phyloP scores from a whole-genome alignment of 306 rosid genomes.

The Trifolium fragiferum region DNA sequence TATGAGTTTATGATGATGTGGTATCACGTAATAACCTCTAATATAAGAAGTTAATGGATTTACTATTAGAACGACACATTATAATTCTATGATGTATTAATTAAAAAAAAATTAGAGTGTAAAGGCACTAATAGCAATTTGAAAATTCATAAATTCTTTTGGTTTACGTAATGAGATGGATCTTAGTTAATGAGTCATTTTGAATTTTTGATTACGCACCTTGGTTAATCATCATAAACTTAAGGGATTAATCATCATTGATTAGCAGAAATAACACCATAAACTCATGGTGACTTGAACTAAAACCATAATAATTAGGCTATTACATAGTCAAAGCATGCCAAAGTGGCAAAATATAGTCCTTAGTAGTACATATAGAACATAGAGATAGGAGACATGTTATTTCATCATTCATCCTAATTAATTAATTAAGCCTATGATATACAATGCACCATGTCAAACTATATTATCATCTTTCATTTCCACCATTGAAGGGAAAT shows the following conservation, averaged over 20 bases:
- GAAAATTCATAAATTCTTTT: no score
- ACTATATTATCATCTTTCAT: conserved; percentile 46
- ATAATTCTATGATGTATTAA: no score
- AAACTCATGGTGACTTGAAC: conserved; percentile 6
- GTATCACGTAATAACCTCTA: no score
- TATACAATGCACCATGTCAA: conserved; percentile 30
- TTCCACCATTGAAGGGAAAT: conserved; percentile 35
- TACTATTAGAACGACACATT: no score
- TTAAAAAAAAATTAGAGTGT: no score
- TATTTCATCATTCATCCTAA: conserved; percentile 35
- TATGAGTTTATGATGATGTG: no score
- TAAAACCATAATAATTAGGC: not conserved
- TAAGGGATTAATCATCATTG: not conserved
- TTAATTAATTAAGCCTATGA: conserved; percentile 16
- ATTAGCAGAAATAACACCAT: not conserved
- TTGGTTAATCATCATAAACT: not conserved
- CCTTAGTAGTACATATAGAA: conserved; percentile 5
- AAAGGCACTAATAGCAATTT: no score
- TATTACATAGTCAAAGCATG: conserved; percentile 37
- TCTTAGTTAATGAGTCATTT: no score
- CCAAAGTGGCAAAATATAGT: conserved; percentile 3
- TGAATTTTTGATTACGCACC: no score
- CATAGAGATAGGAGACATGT: conserved; percentile 18
- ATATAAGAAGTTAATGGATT: no score
- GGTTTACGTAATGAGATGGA: no score